Evolutionary conservation across 2,329 filamentous ascomycete species (phyloP), one percentile per base, ranked within the genome.

Genomic region (Diaporthe sp.): DNA sequence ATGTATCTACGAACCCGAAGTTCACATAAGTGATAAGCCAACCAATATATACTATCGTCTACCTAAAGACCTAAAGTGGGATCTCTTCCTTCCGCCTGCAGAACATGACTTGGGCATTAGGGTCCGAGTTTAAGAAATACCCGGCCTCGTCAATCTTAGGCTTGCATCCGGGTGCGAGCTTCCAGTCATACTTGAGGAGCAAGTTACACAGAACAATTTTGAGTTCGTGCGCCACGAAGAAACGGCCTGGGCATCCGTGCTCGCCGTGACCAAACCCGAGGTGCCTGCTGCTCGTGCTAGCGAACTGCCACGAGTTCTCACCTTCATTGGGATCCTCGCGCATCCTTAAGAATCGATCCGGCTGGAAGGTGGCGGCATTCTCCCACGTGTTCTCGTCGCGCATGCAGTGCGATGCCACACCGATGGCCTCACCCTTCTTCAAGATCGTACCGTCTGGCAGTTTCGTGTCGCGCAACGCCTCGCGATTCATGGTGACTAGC

Each of bases 161-260:
- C 32, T 58, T 58, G 32, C 55, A 58, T 12, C 55, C 55, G 8
- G 55, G 55, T n/a, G 55, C 55, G 4, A 59, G 35, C 37, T 70
- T 58, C 66, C 70, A 72, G 70, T 66, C 70, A 27, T 72, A 72
- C 37, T 72, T 72, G 27, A 72, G 42, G 17, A 72, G 39, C 35
- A 72, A 27, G 37, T 72, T 56, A 30, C 58, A 65, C 2, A 72
- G 59, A 15, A 50, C 58, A 15, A 72, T 63, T 77, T 83, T 82
- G 17, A 83, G 80, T 73, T 82, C 78, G 65, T 80, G 79, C 15
- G 75, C 77, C 1, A 81, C 81, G 76, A 83, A 83, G 73, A 82
- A 83, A 4, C 82, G 73, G 0, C 82, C 82, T 1, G 82, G 82
- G 61, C 81, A 83, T 0, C 81, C 81, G 66, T 82, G 80, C 8